Evolutionary conservation across 305 asterid species (phyloP).

Genomic region (Solanum chacoense): DNA sequence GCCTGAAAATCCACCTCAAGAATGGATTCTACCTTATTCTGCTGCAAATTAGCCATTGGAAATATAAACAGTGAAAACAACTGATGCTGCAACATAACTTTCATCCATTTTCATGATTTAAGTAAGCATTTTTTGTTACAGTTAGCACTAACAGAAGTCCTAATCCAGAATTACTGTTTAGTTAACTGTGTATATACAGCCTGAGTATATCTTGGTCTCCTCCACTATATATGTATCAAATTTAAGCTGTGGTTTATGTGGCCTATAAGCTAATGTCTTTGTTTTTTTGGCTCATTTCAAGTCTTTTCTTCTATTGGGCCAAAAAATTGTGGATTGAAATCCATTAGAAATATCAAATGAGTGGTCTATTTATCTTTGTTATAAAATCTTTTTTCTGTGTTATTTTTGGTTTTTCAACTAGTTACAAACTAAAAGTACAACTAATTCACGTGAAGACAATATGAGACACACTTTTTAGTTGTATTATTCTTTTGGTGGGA

Average conservation of each 20-base stretch:
- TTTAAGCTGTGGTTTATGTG: neutral
- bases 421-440: neutral
- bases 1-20: slow-evolving; percentile 13
- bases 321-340: neutral
- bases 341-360: neutral
- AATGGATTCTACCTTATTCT: slow-evolving; percentile 22
- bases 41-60: slow-evolving; percentile 1
- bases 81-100: neutral
- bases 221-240: neutral
- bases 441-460: neutral
- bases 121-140: neutral
- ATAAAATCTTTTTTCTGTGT: neutral
- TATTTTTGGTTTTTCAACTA: neutral
- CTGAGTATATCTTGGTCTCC: neutral
- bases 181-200: neutral
- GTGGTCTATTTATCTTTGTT: neutral
- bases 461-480: neutral
- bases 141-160: neutral
- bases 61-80: neutral
- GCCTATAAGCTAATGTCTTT: neutral
- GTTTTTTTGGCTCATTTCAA: neutral
- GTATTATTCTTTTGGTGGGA: neutral
- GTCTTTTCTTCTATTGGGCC: neutral
- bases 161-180: neutral
- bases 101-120: neutral